Percentiles rank a stretch among this genome's conserved stretches.
phyloP scores from a whole-genome alignment of 768 basidiomycete species.

The Dendrothele bispora region DNA sequence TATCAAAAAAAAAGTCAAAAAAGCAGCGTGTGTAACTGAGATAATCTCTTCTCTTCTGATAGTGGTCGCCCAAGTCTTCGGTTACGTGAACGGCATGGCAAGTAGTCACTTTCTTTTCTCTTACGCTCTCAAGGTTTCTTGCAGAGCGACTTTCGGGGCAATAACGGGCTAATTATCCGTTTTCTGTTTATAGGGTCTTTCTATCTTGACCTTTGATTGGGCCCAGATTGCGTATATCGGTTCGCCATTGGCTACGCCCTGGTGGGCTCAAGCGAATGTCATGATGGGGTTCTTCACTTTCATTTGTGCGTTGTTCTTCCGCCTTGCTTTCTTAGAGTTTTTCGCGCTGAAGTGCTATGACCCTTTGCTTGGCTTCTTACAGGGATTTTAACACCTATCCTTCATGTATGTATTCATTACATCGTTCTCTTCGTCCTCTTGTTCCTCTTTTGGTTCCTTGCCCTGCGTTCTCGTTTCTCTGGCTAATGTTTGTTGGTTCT shows the following conservation, averaged over 20 bases:
- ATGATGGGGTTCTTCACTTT: slow-evolving; percentile 61
- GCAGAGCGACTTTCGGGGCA: too few relatives aligned
- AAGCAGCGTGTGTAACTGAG: too few relatives aligned
- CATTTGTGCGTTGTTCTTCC: slow-evolving; percentile 46
- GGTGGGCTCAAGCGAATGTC: slow-evolving; percentile 80
- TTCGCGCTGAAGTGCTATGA: too few relatives aligned
- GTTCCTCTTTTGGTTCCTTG: too few relatives aligned
- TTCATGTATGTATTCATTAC: slow-evolving; percentile 35
- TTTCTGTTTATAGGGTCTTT: slow-evolving; percentile 3
- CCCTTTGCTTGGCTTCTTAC: too few relatives aligned
- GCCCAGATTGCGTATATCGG: slow-evolving; percentile 46
- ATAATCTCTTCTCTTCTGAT: too few relatives aligned
- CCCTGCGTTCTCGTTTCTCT: too few relatives aligned
- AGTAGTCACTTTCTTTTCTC: not conserved
- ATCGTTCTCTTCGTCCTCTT: too few relatives aligned
- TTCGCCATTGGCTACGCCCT: slow-evolving; percentile 60
- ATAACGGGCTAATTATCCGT: not conserved
- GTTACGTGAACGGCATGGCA: slow-evolving; percentile 7
- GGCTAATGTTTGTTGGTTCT: too few relatives aligned
- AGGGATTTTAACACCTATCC: slow-evolving; percentile 52
- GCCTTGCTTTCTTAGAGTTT: slow-evolving; percentile 12
- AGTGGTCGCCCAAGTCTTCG: slow-evolving; percentile 11
- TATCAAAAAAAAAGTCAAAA: too few relatives aligned
- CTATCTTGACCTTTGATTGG: slow-evolving; percentile 59
- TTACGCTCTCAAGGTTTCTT: too few relatives aligned